Conservation (phyloP, 768 basidiomycete species). For the Auriculariales sp. region DNA sequence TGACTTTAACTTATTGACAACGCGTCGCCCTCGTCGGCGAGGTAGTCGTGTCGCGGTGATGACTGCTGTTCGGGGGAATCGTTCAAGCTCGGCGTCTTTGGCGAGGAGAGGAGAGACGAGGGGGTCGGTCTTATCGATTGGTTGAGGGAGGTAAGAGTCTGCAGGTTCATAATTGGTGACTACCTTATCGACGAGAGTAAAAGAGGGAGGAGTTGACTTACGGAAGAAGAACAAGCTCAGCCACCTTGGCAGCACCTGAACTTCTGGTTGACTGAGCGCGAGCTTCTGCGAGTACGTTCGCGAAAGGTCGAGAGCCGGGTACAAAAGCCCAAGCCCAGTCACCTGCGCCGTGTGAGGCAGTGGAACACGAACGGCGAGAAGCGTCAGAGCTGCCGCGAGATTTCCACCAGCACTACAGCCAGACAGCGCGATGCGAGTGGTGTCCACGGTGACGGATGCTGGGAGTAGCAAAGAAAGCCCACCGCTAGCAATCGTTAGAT, state of each 20-base stretch:
- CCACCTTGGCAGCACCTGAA: slow-evolving; percentile 6
- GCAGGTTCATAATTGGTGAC: too few relatives aligned
- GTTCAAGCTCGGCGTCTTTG: background rate
- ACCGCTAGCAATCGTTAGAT: slow-evolving; percentile 1
- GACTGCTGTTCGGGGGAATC: slow-evolving; percentile 7
- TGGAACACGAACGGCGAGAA: slow-evolving; percentile 4
- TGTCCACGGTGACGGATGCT: background rate
- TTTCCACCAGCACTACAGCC: slow-evolving; percentile 8
- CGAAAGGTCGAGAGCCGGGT: slow-evolving; percentile 7
- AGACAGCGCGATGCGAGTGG: slow-evolving; percentile 6
- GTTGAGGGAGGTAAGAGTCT: slow-evolving; percentile 11
- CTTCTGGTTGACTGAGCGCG: slow-evolving; percentile 4
- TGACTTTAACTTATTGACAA: slow-evolving; percentile 2
- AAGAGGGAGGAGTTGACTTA: too few relatives aligned
- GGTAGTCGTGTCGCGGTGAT: slow-evolving; percentile 11
- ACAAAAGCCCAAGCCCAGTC: slow-evolving; percentile 7
- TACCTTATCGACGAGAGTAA: too few relatives aligned
- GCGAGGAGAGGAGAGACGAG: slow-evolving; percentile 7
- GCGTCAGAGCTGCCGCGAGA: slow-evolving; percentile 8
- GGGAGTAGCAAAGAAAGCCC: slow-evolving; percentile 2
- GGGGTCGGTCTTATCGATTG: slow-evolving; percentile 4
- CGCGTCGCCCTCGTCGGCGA: slow-evolving; percentile 9
- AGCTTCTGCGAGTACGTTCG: slow-evolving; percentile 8
- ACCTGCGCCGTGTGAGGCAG: slow-evolving; percentile 3
- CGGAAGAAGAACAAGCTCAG: slow-evolving; percentile 6